Base-by-base conservation (phyloP, 2,329 filamentous ascomycete species). In the Aureobasidium sp. region DNA sequence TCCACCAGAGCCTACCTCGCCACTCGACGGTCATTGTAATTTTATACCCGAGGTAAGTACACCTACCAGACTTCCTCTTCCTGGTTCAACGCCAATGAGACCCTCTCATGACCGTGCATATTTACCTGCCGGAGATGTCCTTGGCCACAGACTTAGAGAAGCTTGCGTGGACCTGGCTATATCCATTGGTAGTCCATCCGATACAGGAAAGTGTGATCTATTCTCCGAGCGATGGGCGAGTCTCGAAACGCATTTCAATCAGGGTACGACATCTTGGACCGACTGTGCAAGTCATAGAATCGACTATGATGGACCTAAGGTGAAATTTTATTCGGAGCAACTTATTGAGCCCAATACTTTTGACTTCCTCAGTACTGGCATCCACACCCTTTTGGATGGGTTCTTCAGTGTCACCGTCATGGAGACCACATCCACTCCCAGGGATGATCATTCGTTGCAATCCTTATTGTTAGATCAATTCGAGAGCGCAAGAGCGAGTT, bases 171-270 rank as follows among this genome's bases (percentile, higher is more conserved):
- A 61, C 17, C n/a, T 61, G 34, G 9, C 39, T 13, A 10, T 29
- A 5, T 20, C 12, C 10, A 55, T 15, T 10, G 37, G 59, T 2
- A n/a, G 15, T 5, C 3, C 2, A 24, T 36, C 39, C 27, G 27
- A 12, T n/a, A 17, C 32, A 4, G 48, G 26, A 37, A 48, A 8
- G n/a, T 27, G 27, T 27, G 59, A 55, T 15, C n/a, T 50, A 1
- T 61, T 61, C 6, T 37, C 29, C 24, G 59, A 61, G 29, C 39
- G 15, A 44, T 61, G 59, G 59, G 34, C 46, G n/a, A 43, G 44
- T 15, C 26, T 60, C 7, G 29, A 50, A 6, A 17, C 34, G 24
- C 34, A 10, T 32, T 10, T 27, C 17, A n/a, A 60, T n/a, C 17
- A 24, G 9, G 29, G 26, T 20, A 29, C 29, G 13, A 13, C 20